phyloP scores from a whole-genome alignment of 768 basidiomycete genomes.

The Macrolepiota fuliginosa region DNA sequence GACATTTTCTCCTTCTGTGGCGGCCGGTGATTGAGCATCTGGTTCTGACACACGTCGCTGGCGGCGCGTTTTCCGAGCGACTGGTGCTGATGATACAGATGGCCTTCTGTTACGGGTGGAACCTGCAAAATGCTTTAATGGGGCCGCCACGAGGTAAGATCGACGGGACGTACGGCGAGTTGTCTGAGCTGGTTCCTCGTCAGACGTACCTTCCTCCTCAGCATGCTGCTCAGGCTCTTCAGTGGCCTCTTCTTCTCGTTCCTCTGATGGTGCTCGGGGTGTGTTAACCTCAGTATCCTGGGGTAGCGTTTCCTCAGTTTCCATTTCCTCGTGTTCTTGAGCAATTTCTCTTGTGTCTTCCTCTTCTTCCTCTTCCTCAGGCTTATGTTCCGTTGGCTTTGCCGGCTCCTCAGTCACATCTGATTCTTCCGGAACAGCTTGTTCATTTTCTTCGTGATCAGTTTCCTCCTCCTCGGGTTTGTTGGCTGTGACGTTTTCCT shows the following conservation, averaged over 20 bases:
- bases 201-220: constrained; percentile 21
- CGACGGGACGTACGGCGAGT: constrained; percentile 30
- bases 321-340: constrained; percentile 14
- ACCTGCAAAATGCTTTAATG: constrained; percentile 22
- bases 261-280: constrained; percentile 6
- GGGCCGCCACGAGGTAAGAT: background rate
- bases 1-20: constrained; percentile 23
- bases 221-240: constrained; percentile 8
- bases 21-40: constrained; percentile 20
- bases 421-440: background rate
- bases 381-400: constrained; percentile 2
- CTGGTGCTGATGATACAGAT: constrained; percentile 28
- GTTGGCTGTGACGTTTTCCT: constrained; percentile 11
- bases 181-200: constrained; percentile 31
- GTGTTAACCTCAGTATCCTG: background rate
- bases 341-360: constrained; percentile 16
- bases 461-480: constrained; percentile 16
- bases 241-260: constrained; percentile 12
- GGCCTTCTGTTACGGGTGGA: constrained; percentile 40
- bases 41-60: constrained; percentile 27
- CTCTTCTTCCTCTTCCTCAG: constrained; percentile 23
- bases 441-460: constrained; percentile 15
- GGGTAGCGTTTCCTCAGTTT: background rate
- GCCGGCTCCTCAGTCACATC: background rate
- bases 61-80: constrained; percentile 27